Evolutionary conservation across 2,329 filamentous ascomycete genomes (phyloP).

Genomic region (Ophiostoma tasmaniense): DNA sequence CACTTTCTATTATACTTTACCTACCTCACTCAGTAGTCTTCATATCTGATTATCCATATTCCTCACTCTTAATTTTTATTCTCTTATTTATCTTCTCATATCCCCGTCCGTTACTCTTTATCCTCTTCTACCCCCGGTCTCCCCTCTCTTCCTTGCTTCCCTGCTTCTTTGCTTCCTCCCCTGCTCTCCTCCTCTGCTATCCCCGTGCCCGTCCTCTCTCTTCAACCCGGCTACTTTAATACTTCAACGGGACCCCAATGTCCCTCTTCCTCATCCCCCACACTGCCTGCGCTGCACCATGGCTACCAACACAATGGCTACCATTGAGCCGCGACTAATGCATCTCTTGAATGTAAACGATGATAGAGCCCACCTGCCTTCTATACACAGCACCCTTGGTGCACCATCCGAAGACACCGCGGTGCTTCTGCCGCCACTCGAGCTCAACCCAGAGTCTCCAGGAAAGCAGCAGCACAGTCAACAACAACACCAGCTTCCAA

Average conservation of each 20-base stretch:
- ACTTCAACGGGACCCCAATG: slow-evolving; percentile 30
- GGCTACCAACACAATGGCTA: slow-evolving; percentile 55
- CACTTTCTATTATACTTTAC: not conserved
- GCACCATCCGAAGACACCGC: slow-evolving; percentile 20
- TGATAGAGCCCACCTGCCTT: slow-evolving; percentile 29
- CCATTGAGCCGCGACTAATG: slow-evolving; percentile 59
- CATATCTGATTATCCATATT: too few relatives aligned
- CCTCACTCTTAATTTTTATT: not conserved
- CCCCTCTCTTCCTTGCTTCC: not conserved
- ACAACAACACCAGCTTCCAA: not conserved
- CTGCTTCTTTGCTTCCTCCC: too few relatives aligned
- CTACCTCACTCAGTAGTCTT: not conserved
- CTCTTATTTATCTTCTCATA: not conserved
- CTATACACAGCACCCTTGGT: slow-evolving; percentile 36
- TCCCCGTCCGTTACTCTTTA: not conserved
- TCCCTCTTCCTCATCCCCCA: slow-evolving; percentile 22
- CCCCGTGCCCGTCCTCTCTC: not conserved
- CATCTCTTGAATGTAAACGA: slow-evolving; percentile 50
- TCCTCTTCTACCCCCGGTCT: not conserved
- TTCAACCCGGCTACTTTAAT: slow-evolving; percentile 2
- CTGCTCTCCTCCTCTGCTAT: not conserved
- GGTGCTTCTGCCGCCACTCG: slow-evolving; percentile 43
- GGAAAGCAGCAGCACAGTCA: slow-evolving; percentile 11
- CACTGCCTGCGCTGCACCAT: slow-evolving; percentile 37
- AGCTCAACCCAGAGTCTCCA: slow-evolving; percentile 36